Conservation (phyloP, 495 filamentous ascomycete species). For the Cenococcum geophilum region DNA sequence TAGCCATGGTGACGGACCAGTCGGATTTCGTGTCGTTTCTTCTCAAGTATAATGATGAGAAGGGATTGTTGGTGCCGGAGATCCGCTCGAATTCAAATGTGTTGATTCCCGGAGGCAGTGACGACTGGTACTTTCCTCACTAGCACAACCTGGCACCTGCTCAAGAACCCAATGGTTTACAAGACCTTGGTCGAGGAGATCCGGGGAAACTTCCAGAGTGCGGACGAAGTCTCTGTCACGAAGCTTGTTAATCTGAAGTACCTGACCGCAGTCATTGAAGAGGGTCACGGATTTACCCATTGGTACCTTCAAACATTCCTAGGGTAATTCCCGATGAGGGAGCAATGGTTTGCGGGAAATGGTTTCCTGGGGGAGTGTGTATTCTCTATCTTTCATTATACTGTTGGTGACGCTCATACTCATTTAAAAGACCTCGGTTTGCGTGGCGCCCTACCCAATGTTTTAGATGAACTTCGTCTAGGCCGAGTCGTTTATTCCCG, state of each 20-base stretch:
- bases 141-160: background rate
- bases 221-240: background rate
- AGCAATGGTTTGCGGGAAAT: slow-evolving; percentile 14
- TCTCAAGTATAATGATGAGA: slow-evolving; percentile 7
- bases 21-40: slow-evolving; percentile 6
- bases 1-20: slow-evolving; percentile 3
- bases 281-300: slow-evolving; percentile 3
- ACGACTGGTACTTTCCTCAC: slow-evolving; percentile 1
- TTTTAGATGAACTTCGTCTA: slow-evolving; percentile 1
- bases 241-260: background rate
- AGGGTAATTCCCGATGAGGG: slow-evolving; percentile 22
- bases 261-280: background rate
- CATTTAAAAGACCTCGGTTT: background rate
- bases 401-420: background rate
- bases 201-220: background rate
- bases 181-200: slow-evolving; percentile 4
- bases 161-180: background rate
- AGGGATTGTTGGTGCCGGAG: background rate
- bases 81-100: slow-evolving; percentile 4
- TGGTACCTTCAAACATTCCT: background rate
- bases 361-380: slow-evolving; percentile 33
- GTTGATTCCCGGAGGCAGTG: background rate
- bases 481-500: slow-evolving; percentile 20
- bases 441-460: background rate
- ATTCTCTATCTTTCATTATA: background rate